Base-by-base conservation (phyloP, 768 basidiomycete species). In the Boletus insuetus region DNA sequence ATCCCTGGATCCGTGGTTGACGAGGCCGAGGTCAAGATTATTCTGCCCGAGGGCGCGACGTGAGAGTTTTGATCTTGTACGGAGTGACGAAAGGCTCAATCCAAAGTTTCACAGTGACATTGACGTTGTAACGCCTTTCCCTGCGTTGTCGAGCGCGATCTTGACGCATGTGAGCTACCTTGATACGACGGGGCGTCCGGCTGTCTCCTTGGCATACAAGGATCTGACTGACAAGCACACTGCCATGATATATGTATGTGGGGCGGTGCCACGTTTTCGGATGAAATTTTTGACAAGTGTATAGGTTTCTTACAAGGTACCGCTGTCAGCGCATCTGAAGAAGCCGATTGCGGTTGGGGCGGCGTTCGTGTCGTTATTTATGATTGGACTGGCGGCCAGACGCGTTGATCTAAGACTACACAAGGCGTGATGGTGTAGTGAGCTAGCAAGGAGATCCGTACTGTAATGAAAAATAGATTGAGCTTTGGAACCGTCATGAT, bases 21-120 rank as follows among this genome's bases (percentile, higher is more conserved):
- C 61, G 78, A 91, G 17, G 92, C 86, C 2, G 84, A 89, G 65
- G 65, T 98, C 49, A 84, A 77, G 58, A 80, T 98, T 58, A 81
- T 95, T 58, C 71, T 99, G 24, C 96, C 96, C 2, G 97, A 99
- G 70, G 95, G 94, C n/a, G 94, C 95, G 32, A 89, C 79, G 95
- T 97, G 66, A 79, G 94, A 11, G 13, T 44, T 49, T 49, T 29
- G 40, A 14, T 19, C 49, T 79, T 31, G 26, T 49, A 34, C 51
- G 34, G 19, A 1, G 8, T 51, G 19, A 22, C 46, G 29, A 46
- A 40, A 48, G 22, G 45, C 63, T 61, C 46, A 61, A 16, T 20
- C 49, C 6, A 52, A 52, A 24, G 51, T 26, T 41, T 65, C 44
- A 14, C 64, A 98, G 96, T 51, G 86, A 95, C 63, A 76, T 97